Percentiles rank a stretch among this genome's conserved stretches.
Evolutionary conservation across 208 protist genomes (phyloP).

Genomic region (Herpetomonas samuelpessoai): DNA sequence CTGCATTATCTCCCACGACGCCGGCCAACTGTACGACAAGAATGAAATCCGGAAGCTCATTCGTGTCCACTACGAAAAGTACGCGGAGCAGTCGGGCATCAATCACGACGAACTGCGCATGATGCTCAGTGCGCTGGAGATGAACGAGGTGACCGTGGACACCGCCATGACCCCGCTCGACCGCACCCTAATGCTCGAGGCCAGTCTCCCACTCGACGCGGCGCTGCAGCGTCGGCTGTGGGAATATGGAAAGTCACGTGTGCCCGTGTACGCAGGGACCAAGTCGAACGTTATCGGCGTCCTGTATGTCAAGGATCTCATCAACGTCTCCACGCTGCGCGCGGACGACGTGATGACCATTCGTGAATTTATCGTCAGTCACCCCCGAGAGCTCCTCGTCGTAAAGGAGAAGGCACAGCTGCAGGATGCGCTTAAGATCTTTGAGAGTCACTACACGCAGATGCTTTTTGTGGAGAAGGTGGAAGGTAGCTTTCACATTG

Average conservation of each 20-base stretch:
- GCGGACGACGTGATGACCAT: conserved; percentile 38
- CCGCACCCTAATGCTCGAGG: conserved; percentile 51
- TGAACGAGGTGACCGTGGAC: conserved; percentile 47
- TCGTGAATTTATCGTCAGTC: conserved; percentile 39
- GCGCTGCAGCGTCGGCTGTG: conserved; percentile 54
- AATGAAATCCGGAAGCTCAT: conserved; percentile 79
- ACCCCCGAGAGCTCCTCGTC: conserved; percentile 56
- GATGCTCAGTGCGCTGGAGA: conserved; percentile 75
- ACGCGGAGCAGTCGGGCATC: conserved; percentile 59
- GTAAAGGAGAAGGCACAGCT: conserved; percentile 41
- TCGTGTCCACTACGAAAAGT: conserved; percentile 72
- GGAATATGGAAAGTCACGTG: conserved; percentile 67
- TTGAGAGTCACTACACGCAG: conserved; percentile 48
- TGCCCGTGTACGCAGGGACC: conserved; percentile 53
- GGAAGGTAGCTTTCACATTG: not conserved
- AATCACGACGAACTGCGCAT: conserved; percentile 64
- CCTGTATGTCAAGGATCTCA: conserved; percentile 73
- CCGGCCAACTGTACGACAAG: conserved; percentile 73
- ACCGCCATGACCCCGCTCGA: conserved; percentile 58
- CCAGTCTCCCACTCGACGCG: conserved; percentile 24
- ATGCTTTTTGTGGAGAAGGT: conserved; percentile 55
- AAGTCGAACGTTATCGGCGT: conserved; percentile 57
- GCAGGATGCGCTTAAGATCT: conserved; percentile 52
- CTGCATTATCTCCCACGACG: conserved; percentile 65
- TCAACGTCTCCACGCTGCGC: conserved; percentile 35